A percentile compares a stretch with the other conserved stretches of the same genome.
Conservation (phyloP, 768 basidiomycete species). For the Melanogaster broomeanus region DNA sequence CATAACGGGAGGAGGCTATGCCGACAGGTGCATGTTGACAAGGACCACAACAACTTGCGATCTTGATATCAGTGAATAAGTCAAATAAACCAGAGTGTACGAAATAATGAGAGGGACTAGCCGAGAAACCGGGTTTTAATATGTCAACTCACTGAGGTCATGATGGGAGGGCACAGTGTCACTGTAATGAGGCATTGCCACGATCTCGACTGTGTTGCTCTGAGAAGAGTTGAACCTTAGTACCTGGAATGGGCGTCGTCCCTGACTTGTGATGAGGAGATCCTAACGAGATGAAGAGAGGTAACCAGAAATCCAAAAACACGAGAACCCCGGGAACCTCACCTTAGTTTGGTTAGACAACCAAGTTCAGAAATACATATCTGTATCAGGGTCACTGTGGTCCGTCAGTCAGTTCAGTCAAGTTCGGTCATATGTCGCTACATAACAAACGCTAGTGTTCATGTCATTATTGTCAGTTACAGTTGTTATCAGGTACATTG, state of each 20-base stretch:
- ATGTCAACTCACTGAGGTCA: constrained; percentile 16
- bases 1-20: constrained; percentile 33
- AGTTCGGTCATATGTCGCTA: constrained; percentile 16
- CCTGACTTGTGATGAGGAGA: constrained; percentile 21
- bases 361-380: constrained; percentile 14
- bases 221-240: constrained; percentile 18
- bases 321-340: constrained; percentile 26
- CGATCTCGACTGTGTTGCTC: constrained; percentile 10
- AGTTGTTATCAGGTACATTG: constrained; percentile 30
- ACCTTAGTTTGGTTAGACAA: constrained; percentile 34
- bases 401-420: no score
- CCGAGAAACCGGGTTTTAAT: constrained; percentile 20
- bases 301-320: constrained; percentile 7
- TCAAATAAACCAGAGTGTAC: constrained; percentile 3
- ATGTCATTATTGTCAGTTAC: constrained; percentile 26
- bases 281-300: constrained; percentile 6
- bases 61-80: constrained; percentile 9
- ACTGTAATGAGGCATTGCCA: constrained; percentile 33
- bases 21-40: no score
- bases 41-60: constrained; percentile 16
- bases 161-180: constrained; percentile 9
- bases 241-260: constrained; percentile 9
- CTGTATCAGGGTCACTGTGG: constrained; percentile 30
- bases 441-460: constrained; percentile 28
- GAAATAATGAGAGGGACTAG: constrained; percentile 4